Evolutionary conservation across 73 alveolate species (phyloP), one percentile per base, ranked within the genome.

Genomic region (Paramecium primaurelia): DNA sequence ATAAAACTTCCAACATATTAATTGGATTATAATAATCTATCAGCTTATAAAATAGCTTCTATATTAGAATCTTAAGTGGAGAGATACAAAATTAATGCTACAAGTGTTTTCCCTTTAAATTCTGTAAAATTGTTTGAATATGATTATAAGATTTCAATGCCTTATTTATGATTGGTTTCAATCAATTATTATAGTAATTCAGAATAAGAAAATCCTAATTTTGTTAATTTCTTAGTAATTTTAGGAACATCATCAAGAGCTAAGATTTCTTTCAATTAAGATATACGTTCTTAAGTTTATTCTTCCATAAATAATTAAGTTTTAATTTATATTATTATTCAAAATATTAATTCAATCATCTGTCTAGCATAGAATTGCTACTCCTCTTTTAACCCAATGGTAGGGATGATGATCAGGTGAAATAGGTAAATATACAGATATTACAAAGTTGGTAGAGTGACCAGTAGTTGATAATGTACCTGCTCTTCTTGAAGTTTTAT

Each of bases 331-430:
- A 68, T 68, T 59, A 22, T 32, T 59, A 22, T 32, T 68, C 84
- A 32, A 34, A 64, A n/a, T 10, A 36, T 11, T 71, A 25, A 54
- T 16, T 95, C 97, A 98, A 94, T 98, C 98, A 90, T 96, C 98
- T 22, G 97, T 95, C 69, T 98, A 95, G 16, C 99, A 97, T 60
- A 98, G 95, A 96, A 98, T 93, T 8, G 99, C 99, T 73, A 98
- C 99, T 22, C 99, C 99, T 86, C 99, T 97, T 98, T 98, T 99
- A 77, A 97, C 97, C 99, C 99, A 99, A 92, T 98, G 99, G 36
- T 96, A 94, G 14, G 96, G 95, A 45, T 92, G 83, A 89, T 96
- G 98, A 73, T 96, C 98, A 87, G 95, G 93, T 86, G 98, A 99
- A 93, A 98, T 96, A 58, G 97, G 97, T 68, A 99, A 91, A 84